phyloP scores from a whole-genome alignment of 1,139 yeast species.

The Sugiyamaella sp. region DNA sequence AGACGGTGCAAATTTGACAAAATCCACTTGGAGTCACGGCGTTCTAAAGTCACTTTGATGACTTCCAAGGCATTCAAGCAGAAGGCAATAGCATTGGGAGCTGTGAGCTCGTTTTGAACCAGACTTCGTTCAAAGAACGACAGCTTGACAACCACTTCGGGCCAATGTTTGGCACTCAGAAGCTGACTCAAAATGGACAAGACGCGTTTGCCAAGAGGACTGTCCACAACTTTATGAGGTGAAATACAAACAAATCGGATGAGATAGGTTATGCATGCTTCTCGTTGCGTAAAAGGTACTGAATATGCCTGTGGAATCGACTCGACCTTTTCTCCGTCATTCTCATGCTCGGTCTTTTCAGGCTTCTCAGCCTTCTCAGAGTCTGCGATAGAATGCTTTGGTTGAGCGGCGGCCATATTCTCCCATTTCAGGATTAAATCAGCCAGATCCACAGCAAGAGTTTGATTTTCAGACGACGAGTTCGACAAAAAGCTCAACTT shows the following conservation, averaged over 20 bases:
- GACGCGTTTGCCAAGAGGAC: slow-evolving; percentile 80
- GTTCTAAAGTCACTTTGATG: slow-evolving; percentile 77
- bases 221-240: slow-evolving; percentile 82
- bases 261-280: slow-evolving; percentile 88
- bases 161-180: slow-evolving; percentile 76
- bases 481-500: slow-evolving; percentile 81
- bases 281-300: slow-evolving; percentile 80
- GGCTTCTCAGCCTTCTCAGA: slow-evolving; percentile 20
- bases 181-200: slow-evolving; percentile 73
- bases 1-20: slow-evolving; percentile 66
- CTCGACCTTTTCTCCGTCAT: slow-evolving; percentile 24
- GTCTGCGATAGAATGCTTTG: slow-evolving; percentile 3
- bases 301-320: slow-evolving; percentile 44
- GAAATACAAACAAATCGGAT: slow-evolving; percentile 87
- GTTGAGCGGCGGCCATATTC: slow-evolving; percentile 36
- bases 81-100: slow-evolving; percentile 61
- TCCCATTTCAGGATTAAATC: slow-evolving; percentile 90
- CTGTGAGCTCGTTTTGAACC: slow-evolving; percentile 73
- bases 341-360: slow-evolving; percentile 14
- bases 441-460: slow-evolving; percentile 85
- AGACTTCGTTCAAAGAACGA: slow-evolving; percentile 85
- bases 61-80: slow-evolving; percentile 92
- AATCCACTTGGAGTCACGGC: slow-evolving; percentile 79
- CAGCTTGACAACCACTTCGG: slow-evolving; percentile 81
- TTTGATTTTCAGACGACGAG: slow-evolving; percentile 80